These are phyloP conservation scores for Botrytis tulipae DNA, from an alignment of 2,329 filamentous ascomycete genomes.

Conservation along the genomic window DNA sequence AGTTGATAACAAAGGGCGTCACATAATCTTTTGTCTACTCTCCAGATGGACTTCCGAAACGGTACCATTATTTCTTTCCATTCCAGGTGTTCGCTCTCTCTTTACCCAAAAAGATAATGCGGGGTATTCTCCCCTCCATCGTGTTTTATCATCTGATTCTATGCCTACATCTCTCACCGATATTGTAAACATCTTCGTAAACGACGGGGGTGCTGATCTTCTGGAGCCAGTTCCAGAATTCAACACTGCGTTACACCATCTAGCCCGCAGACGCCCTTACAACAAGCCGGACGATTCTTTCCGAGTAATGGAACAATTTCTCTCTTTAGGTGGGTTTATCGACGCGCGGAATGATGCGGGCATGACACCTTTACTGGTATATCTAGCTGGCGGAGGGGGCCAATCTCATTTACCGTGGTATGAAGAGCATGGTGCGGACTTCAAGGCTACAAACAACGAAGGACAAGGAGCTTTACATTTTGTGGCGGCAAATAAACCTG, in stretches of 20 bases:
- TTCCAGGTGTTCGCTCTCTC: neutral
- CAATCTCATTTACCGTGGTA: neutral
- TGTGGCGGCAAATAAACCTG: neutral
- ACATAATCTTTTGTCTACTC: neutral
- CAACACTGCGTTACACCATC: constrained; percentile 25
- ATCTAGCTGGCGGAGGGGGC: neutral
- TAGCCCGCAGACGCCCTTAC: neutral
- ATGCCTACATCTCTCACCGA: too few relatives aligned
- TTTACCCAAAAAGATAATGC: constrained; percentile 23
- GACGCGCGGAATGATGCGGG: constrained; percentile 18
- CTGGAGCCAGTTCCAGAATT: constrained; percentile 22
- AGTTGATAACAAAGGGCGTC: neutral
- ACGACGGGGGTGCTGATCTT: constrained; percentile 18
- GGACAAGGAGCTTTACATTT: neutral
- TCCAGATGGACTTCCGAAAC: neutral
- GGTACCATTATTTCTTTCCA: neutral
- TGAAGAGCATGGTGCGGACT: constrained; percentile 1
- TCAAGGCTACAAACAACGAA: neutral
- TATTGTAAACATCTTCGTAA: neutral
- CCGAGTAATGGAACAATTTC: neutral
- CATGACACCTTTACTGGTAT: constrained; percentile 1
- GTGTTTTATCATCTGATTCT: too few relatives aligned
- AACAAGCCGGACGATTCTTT: neutral
- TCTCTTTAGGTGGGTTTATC: constrained; percentile 16
- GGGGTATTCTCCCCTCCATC: constrained; percentile 20